Percentiles rank a stretch among this genome's conserved stretches.
phyloP scores from a whole-genome alignment of 345 rosid species.

The Jatropha curcas region DNA sequence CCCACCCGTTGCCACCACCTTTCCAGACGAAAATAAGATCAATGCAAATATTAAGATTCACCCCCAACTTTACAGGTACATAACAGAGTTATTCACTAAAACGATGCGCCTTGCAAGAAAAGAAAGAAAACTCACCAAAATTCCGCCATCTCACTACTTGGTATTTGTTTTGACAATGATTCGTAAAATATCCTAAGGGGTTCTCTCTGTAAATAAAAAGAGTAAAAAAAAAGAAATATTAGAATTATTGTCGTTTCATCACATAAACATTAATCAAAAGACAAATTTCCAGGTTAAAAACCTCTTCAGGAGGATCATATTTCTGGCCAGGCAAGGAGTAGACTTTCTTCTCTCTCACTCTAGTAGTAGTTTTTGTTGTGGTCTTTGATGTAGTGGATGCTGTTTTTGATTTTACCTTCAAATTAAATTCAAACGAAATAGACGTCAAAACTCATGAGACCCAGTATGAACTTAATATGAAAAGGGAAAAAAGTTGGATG shows the following conservation, averaged over 20 bases:
- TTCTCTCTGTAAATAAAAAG: slow-evolving; percentile 64
- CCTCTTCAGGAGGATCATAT: slow-evolving; percentile 91
- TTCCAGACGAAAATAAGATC: neutral
- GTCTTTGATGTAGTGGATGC: slow-evolving; percentile 52
- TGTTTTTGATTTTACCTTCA: slow-evolving; percentile 61
- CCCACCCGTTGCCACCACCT: neutral
- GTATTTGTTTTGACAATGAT: slow-evolving; percentile 79
- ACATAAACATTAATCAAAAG: neutral
- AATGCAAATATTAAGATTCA: slow-evolving; percentile 1
- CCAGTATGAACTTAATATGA: neutral
- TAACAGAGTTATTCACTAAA: neutral
- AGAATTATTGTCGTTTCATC: neutral
- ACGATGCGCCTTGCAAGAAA: neutral
- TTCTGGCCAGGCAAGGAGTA: slow-evolving; percentile 83
- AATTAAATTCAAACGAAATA: slow-evolving; percentile 25
- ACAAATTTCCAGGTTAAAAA: slow-evolving; percentile 24
- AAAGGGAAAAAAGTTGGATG: neutral
- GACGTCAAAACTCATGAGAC: slow-evolving; percentile 24
- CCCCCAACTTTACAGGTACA: neutral
- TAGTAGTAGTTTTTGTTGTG: slow-evolving; percentile 43
- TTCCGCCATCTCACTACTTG: slow-evolving; percentile 93
- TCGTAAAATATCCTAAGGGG: slow-evolving; percentile 92
- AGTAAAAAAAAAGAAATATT: slow-evolving; percentile 10
- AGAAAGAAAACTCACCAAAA: slow-evolving; percentile 63
- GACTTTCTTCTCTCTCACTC: slow-evolving; percentile 84